Conservation (phyloP, 2,329 filamentous ascomycete genomes). For the Nemania abortiva region DNA sequence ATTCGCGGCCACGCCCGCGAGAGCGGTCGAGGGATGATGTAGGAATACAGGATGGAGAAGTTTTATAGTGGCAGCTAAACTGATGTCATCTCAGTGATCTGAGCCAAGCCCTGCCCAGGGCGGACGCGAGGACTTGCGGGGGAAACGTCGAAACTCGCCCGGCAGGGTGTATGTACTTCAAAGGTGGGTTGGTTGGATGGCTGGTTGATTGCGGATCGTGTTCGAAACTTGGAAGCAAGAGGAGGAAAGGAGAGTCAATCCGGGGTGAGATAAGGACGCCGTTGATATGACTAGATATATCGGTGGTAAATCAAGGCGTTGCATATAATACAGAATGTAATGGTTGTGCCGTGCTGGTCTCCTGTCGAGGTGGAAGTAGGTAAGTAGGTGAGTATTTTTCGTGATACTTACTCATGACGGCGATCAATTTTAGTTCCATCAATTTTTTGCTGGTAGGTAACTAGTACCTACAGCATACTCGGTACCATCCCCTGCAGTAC, state of each 20-base stretch:
- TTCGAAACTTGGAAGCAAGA: no score
- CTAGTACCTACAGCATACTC: not conserved
- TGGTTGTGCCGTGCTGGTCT: not conserved
- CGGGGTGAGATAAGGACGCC: no score
- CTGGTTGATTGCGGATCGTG: not conserved
- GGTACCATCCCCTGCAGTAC: no score
- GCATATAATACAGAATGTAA: not conserved
- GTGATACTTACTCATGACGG: slow-evolving; percentile 19
- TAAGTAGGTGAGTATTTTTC: not conserved
- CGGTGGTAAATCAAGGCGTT: no score
- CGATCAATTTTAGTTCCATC: slow-evolving; percentile 18
- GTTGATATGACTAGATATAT: no score
- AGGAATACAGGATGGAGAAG: slow-evolving; percentile 52
- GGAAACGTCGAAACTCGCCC: not conserved
- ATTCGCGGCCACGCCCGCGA: slow-evolving; percentile 60
- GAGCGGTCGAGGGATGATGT: slow-evolving; percentile 50
- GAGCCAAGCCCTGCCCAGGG: slow-evolving; percentile 25
- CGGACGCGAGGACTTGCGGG: slow-evolving; percentile 19
- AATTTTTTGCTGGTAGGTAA: slow-evolving; percentile 17
- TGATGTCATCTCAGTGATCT: slow-evolving; percentile 45
- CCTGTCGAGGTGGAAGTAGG: not conserved
- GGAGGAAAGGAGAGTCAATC: no score
- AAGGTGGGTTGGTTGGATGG: not conserved
- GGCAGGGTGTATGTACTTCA: not conserved
- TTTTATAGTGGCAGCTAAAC: slow-evolving; percentile 33